Conservation (phyloP, 2,329 filamentous ascomycete species). For the Aspergillus melleus region DNA sequence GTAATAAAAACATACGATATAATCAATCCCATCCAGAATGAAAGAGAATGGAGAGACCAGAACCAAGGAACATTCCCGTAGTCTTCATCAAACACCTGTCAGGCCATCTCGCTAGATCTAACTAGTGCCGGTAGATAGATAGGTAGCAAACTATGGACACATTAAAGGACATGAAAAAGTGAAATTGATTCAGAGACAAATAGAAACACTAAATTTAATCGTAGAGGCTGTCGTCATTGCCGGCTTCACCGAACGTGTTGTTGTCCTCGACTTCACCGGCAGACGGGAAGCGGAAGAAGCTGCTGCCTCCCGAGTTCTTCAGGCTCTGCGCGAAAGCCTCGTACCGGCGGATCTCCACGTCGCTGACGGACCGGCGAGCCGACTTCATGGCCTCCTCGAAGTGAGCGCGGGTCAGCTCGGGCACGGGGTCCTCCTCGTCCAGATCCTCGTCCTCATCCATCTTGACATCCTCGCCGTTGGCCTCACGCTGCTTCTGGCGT, state of each 20-base stretch:
- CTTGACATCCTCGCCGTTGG: conserved; percentile 69
- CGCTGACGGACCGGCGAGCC: conserved; percentile 88
- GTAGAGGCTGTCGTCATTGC: conserved; percentile 96
- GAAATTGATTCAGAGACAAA: conserved; percentile 1
- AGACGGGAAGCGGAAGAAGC: conserved; percentile 94
- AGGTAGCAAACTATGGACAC: conserved; percentile 47
- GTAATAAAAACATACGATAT: neutral
- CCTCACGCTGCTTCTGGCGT: conserved; percentile 84
- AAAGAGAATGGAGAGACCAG: conserved; percentile 18
- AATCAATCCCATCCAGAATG: conserved; percentile 8
- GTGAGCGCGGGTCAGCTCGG: conserved; percentile 91
- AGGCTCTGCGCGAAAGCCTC: conserved; percentile 98
- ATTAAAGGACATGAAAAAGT: conserved; percentile 26
- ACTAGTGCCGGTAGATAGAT: conserved; percentile 24
- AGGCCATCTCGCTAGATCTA: conserved; percentile 23
- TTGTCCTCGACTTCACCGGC: conserved; percentile 57
- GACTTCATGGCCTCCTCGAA: conserved; percentile 99
- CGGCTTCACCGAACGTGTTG: conserved; percentile 74
- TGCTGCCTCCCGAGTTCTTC: conserved; percentile 95
- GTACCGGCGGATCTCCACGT: conserved; percentile 97
- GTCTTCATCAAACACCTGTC: conserved; percentile 15
- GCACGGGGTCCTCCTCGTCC: conserved; percentile 80
- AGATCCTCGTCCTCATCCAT: conserved; percentile 69
- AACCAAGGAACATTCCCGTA: conserved; percentile 18
- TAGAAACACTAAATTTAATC: conserved; percentile 61